Evolutionary conservation across 2,329 filamentous ascomycete species (phyloP).

Genomic region (Colletotrichum sp.): DNA sequence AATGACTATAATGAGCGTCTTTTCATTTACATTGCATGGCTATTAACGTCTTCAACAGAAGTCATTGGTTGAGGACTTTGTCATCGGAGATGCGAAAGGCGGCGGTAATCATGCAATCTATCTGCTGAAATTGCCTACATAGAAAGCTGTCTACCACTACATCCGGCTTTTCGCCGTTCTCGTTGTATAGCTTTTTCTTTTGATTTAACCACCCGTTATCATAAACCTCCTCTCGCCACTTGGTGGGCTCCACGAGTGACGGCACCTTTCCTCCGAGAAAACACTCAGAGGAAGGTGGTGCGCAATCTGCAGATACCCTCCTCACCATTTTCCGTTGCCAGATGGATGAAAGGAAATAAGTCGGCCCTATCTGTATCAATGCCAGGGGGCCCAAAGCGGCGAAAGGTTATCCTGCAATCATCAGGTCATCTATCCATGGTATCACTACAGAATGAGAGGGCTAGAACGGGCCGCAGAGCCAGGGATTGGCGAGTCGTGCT

Average conservation of each 20-base stretch:
- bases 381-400: slow-evolving; percentile 4
- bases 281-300: background rate
- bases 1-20: background rate
- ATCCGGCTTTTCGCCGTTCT: background rate
- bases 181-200: slow-evolving; percentile 17
- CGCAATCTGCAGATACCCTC: background rate
- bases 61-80: background rate
- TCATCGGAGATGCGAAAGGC: background rate
- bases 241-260: background rate
- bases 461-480: slow-evolving; percentile 18
- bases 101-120: slow-evolving; percentile 2
- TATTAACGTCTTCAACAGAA: background rate
- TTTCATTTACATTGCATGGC: background rate
- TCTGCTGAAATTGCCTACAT: slow-evolving; percentile 16
- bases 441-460: slow-evolving; percentile 23
- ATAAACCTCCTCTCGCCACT: slow-evolving; percentile 1
- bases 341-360: slow-evolving; percentile 19
- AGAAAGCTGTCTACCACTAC: slow-evolving; percentile 19
- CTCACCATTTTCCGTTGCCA: slow-evolving; percentile 18
- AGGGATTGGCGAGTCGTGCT: slow-evolving; percentile 20
- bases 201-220: background rate
- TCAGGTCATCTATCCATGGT: slow-evolving; percentile 24
- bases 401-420: slow-evolving; percentile 23
- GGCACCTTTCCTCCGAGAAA: background rate
- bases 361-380: slow-evolving; percentile 7